Conservation (phyloP, 192 early-diverging fungal genomes). For the Haplosporangium gracile region DNA sequence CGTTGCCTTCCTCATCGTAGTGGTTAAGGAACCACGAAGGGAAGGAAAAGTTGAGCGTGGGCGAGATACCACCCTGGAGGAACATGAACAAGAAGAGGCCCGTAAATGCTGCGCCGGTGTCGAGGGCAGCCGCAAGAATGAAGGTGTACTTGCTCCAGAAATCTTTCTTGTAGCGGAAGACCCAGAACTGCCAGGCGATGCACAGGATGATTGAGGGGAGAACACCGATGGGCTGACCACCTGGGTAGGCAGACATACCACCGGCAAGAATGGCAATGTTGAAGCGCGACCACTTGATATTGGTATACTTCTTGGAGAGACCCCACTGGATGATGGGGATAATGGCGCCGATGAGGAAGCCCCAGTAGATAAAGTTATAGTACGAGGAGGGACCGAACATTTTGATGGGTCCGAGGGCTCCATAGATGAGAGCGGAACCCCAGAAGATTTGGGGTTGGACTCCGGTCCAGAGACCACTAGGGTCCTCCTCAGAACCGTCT, state of each 20-base stretch:
- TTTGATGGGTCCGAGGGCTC: conserved; percentile 72
- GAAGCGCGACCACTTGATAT: conserved; percentile 50
- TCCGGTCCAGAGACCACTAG: no score
- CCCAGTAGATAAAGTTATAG: conserved; percentile 51
- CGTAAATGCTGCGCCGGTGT: conserved; percentile 65
- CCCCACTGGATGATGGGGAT: conserved; percentile 67
- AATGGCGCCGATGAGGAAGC: conserved; percentile 63
- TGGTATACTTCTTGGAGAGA: conserved; percentile 64
- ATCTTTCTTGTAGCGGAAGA: conserved; percentile 60
- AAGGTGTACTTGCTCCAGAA: conserved; percentile 80
- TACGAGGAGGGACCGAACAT: conserved; percentile 64
- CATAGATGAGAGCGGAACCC: conserved; percentile 77
- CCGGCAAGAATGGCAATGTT: conserved; percentile 65
- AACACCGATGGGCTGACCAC: conserved; percentile 56
- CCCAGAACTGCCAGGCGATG: conserved; percentile 63
- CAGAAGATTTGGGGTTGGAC: conserved; percentile 63
- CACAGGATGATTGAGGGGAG: conserved; percentile 24
- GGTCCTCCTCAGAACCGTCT: no score
- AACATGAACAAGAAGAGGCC: conserved; percentile 60
- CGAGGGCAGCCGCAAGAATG: conserved; percentile 71
- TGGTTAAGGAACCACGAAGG: conserved; percentile 32
- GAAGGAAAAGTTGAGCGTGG: neutral
- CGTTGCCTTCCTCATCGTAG: conserved; percentile 12
- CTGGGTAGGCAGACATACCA: conserved; percentile 58
- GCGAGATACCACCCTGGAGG: conserved; percentile 61